Conservation (phyloP, 2,329 filamentous ascomycete genomes). For the Claviceps maximensis region DNA sequence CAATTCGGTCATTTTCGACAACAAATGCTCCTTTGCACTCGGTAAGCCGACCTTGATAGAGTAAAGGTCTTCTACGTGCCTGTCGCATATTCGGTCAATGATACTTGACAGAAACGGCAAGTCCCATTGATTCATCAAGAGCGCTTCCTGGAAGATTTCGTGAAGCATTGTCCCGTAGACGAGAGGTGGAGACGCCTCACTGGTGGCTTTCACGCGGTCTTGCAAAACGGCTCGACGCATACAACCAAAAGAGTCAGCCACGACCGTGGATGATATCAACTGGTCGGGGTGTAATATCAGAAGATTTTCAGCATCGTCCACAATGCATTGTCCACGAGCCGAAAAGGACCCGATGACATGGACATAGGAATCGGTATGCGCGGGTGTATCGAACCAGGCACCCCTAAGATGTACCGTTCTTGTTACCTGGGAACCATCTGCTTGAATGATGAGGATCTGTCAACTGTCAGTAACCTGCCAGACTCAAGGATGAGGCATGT, state of each 20-base stretch:
- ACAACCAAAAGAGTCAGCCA: conserved; percentile 93
- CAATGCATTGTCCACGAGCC: conserved; percentile 55
- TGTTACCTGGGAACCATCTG: conserved; percentile 54
- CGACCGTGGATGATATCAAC: conserved; percentile 83
- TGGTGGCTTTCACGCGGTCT: conserved; percentile 85
- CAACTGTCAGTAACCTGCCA: conserved; percentile 8
- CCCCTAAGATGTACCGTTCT: conserved; percentile 66
- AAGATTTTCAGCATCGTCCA: conserved; percentile 73
- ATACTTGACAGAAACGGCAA: conserved; percentile 48
- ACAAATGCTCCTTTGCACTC: conserved; percentile 66
- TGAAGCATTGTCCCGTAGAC: conserved; percentile 91
- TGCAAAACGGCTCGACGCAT: conserved; percentile 84
- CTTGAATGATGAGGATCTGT: conserved; percentile 69
- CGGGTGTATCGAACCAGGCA: conserved; percentile 75
- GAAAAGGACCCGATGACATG: conserved; percentile 77
- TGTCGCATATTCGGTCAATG: conserved; percentile 56
- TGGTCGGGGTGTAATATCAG: conserved; percentile 91
- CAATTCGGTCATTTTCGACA: conserved; percentile 70
- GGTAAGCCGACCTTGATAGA: conserved; percentile 64
- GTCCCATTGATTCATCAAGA: conserved; percentile 75
- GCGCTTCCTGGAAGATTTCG: conserved; percentile 84
- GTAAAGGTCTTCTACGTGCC: conserved; percentile 80
- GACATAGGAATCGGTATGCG: conserved; percentile 61
- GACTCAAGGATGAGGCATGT: conserved; percentile 5
- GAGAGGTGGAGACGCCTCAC: conserved; percentile 63